Evolutionary conservation across 768 basidiomycete species (phyloP).

Genomic region (Naganishia randhawae): DNA sequence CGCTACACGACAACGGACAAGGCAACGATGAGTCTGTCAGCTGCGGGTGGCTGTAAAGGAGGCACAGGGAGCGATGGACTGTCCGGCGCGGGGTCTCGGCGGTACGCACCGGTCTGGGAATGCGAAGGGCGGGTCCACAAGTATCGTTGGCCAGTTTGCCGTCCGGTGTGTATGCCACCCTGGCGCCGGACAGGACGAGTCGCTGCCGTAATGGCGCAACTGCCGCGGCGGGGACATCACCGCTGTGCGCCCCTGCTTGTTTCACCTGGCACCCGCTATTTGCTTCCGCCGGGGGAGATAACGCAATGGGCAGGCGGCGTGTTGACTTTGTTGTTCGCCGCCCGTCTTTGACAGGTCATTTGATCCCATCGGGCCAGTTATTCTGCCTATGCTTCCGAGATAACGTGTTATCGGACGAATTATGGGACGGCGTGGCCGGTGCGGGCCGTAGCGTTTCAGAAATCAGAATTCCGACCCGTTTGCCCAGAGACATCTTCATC

Average conservation of each 20-base stretch:
- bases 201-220: too few relatives aligned
- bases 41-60: not conserved
- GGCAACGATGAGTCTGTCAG: not conserved
- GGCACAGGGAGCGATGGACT: not conserved
- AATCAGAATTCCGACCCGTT: not conserved
- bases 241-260: slow-evolving; percentile 3
- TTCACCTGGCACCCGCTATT: not conserved
- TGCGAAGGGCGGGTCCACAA: not conserved
- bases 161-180: not conserved
- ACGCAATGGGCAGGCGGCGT: not conserved
- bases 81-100: not conserved
- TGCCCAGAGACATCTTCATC: too few relatives aligned
- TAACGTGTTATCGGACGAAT: not conserved
- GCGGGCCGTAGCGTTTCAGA: not conserved
- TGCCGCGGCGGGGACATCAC: not conserved
- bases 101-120: not conserved
- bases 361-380: not conserved
- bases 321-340: not conserved
- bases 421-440: not conserved
- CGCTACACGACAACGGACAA: not conserved
- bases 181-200: too few relatives aligned
- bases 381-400: not conserved
- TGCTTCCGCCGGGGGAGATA: not conserved
- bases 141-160: not conserved
- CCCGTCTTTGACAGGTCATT: not conserved